Evolutionary conservation across 2,329 filamentous ascomycete species (phyloP), one percentile per base, ranked within the genome.

Genomic region (Colletotrichum costaricense): DNA sequence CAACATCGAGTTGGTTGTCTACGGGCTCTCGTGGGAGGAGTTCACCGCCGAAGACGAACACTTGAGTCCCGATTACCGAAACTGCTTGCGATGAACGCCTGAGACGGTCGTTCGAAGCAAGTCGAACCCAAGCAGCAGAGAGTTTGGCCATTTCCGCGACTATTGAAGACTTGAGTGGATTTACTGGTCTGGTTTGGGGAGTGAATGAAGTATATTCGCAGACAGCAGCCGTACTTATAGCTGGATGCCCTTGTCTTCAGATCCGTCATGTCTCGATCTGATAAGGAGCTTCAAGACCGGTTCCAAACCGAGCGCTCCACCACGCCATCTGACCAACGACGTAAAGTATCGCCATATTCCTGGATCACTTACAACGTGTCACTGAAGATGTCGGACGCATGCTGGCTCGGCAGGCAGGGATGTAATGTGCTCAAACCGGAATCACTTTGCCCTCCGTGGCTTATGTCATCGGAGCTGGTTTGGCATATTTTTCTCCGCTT

Each of bases 1-100:
- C 42, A 3, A 82, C 75, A 69, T 88, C 84, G 1, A 89, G 57
- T 63, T 86, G 79, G 65, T 85, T 86, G 76, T 89, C 88, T 2
- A 88, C 81, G 3, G 88, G 88, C 76, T 89, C 78, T 30, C 88
- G 80, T 5, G 88, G 85, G 11, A 84, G 76, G 5, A 90, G 78
- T 73, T 90, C 88, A 59, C 88, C 88, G 26, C 88, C 87, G 67
- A 88, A 89, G 67, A 89, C 81, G 74, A 81, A 87, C 6, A 82
- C 81, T 7, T 78, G 79, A 2, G 79, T 76, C 5, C 80, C 80
- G 9, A 85, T 76, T 14, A 86, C 82, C 0, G 86, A 83, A 4
- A 88, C 68, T 2, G 81, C 80, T 35, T 89, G 87, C 2, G 88
- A 89, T 0, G 88, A 89, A 24, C 88, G 85, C 69, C 84, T 82